Evolutionary conservation across 768 basidiomycete genomes (phyloP).

Genomic region (Hygrocybe coccinea): DNA sequence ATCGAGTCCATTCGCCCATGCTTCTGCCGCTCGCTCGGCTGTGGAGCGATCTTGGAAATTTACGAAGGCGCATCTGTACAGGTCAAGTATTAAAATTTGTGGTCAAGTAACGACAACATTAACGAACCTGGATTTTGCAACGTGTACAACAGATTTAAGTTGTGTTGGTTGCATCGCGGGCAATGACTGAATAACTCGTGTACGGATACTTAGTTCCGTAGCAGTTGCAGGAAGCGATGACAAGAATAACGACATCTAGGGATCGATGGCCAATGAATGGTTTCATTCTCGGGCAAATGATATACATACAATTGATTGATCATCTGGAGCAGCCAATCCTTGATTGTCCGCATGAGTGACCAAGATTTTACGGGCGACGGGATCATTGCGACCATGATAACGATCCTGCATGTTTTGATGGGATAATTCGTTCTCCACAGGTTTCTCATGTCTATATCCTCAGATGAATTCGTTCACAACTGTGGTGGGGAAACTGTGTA

Average conservation of each 20-base stretch:
- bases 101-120: neutral
- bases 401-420: conserved; percentile 94
- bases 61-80: conserved; percentile 81
- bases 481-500: neutral
- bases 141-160: conserved; percentile 80
- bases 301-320: conserved; percentile 69
- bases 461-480: neutral
- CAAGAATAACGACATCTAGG: conserved; percentile 81
- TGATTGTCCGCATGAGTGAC: conserved; percentile 69
- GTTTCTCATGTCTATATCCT: conserved; percentile 76
- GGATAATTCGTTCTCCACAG: conserved; percentile 72
- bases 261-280: neutral
- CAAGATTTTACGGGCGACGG: conserved; percentile 90
- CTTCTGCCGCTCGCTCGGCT: conserved; percentile 86
- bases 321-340: conserved; percentile 88
- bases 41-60: conserved; percentile 80
- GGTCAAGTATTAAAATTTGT: neutral
- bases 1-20: conserved; percentile 88
- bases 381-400: conserved; percentile 89
- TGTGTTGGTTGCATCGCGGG: conserved; percentile 58
- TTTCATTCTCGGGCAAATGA: conserved; percentile 1
- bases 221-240: conserved; percentile 66
- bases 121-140: conserved; percentile 70
- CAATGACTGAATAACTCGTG: conserved; percentile 62
- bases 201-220: conserved; percentile 70